A percentile compares a stretch with the other conserved stretches of the same genome.
Evolutionary conservation across 2,329 filamentous ascomycete genomes (phyloP).

Genomic region (Fusarium equiseti): DNA sequence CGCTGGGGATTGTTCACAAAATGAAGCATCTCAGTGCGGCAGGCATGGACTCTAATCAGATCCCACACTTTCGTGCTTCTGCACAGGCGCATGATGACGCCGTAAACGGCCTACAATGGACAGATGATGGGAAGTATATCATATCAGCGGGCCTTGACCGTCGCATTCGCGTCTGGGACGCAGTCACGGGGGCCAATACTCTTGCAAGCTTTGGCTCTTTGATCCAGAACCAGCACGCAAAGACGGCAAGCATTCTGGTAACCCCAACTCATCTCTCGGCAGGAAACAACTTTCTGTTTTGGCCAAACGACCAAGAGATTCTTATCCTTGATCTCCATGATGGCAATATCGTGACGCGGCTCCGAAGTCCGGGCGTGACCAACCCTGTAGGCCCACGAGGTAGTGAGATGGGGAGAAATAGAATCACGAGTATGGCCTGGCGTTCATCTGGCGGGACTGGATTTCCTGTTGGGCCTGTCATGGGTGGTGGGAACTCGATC

Average conservation of each 20-base stretch:
- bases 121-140: conserved; percentile 80
- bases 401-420: conserved; percentile 71
- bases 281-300: conserved; percentile 77
- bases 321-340: conserved; percentile 83
- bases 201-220: conserved; percentile 88
- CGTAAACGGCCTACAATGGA: conserved; percentile 89
- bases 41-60: conserved; percentile 48
- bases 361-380: conserved; percentile 72
- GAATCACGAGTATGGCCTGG: conserved; percentile 84
- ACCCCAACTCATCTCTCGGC: conserved; percentile 70
- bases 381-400: conserved; percentile 55
- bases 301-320: conserved; percentile 85
- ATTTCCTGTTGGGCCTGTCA: conserved; percentile 68
- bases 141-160: conserved; percentile 87
- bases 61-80: conserved; percentile 59
- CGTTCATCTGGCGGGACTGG: conserved; percentile 70
- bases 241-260: conserved; percentile 71
- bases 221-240: conserved; percentile 78
- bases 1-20: conserved; percentile 71
- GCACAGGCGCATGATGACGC: conserved; percentile 81
- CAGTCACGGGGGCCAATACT: conserved; percentile 83
- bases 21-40: conserved; percentile 51
- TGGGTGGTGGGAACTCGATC: conserved; percentile 65
- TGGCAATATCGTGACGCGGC: conserved; percentile 76
- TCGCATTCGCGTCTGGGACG: conserved; percentile 88